Conservation (phyloP, 768 basidiomycete genomes). For the Leucogyrophana mollusca region DNA sequence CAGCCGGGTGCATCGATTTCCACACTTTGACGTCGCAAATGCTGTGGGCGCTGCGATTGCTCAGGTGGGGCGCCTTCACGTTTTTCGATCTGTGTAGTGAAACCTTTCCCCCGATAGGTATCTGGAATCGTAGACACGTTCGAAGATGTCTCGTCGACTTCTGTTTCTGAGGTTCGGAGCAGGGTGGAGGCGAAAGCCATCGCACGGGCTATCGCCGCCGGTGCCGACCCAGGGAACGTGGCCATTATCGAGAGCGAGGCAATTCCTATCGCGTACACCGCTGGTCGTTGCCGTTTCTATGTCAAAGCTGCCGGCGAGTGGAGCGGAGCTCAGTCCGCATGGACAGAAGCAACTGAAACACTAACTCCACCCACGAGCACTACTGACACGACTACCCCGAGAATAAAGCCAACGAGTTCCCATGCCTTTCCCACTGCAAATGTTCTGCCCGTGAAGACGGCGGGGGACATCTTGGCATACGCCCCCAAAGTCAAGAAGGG, state of each 20-base stretch:
- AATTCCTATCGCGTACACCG: constrained; percentile 41
- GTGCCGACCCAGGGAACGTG: constrained; percentile 42
- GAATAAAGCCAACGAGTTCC: background rate
- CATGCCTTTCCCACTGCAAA: constrained; percentile 9
- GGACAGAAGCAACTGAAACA: constrained; percentile 13
- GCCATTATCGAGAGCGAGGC: constrained; percentile 55
- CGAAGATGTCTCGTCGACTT: constrained; percentile 35
- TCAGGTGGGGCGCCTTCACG: constrained; percentile 20
- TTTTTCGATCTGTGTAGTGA: background rate
- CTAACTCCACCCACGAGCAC: background rate
- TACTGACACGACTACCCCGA: constrained; percentile 4
- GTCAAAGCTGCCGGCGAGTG: constrained; percentile 62
- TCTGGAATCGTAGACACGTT: constrained; percentile 47
- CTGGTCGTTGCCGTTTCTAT: constrained; percentile 41
- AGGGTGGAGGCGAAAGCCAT: constrained; percentile 39
- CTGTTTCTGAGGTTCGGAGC: constrained; percentile 29
- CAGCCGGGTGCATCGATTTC: constrained; percentile 46
- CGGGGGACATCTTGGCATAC: constrained; percentile 33
- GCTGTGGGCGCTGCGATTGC: constrained; percentile 57
- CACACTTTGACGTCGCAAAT: constrained; percentile 56
- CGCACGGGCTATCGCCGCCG: constrained; percentile 42
- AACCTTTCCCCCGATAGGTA: constrained; percentile 25
- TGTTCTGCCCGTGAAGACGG: constrained; percentile 14
- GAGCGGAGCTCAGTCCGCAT: constrained; percentile 23
- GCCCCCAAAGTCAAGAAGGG: constrained; percentile 35